Percentiles rank a stretch among this genome's conserved stretches.
Evolutionary conservation across 1,284 basidiomycete genomes (phyloP).

Genomic region (Retiboletus fuscus): DNA sequence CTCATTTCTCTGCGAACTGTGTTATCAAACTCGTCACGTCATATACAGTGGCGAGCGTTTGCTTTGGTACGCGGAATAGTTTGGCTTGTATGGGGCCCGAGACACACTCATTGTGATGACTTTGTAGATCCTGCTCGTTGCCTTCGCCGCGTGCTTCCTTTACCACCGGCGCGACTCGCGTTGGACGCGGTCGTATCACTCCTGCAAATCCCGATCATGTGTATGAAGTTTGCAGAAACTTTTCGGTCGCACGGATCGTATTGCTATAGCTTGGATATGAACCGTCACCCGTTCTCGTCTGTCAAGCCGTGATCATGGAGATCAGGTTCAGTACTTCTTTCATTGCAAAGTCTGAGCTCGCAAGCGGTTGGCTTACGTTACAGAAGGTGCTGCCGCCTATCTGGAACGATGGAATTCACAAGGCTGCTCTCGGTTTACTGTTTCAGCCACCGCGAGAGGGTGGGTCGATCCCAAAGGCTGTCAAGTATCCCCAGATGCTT

Average conservation of each 20-base stretch:
- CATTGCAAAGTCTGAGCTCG: constrained; percentile 79
- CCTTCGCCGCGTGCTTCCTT: constrained; percentile 65
- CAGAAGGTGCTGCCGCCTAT: constrained; percentile 72
- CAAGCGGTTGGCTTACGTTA: constrained; percentile 79
- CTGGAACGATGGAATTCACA: constrained; percentile 76
- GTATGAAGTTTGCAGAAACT: constrained; percentile 71
- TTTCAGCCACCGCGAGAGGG: constrained; percentile 55
- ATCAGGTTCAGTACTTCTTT: constrained; percentile 64
- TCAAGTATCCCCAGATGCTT: constrained; percentile 61
- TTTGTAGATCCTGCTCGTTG: constrained; percentile 27
- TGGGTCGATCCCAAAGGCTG: constrained; percentile 15
- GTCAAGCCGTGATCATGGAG: constrained; percentile 68
- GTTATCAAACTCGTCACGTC: constrained; percentile 88
- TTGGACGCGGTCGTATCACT: constrained; percentile 69
- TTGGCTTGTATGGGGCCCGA: background rate
- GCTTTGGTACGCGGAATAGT: constrained; percentile 63
- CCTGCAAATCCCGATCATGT: constrained; percentile 63
- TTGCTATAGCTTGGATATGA: constrained; percentile 78
- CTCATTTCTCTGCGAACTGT: constrained; percentile 75
- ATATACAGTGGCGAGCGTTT: constrained; percentile 87
- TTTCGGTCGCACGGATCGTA: constrained; percentile 81
- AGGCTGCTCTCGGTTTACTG: constrained; percentile 72
- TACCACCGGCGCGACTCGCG: constrained; percentile 63
- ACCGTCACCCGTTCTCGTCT: constrained; percentile 69
- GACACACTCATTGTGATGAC: background rate